Evolutionary conservation across 352 stramenopile genomes (phyloP).

Genomic region (Pythium diclinum): DNA sequence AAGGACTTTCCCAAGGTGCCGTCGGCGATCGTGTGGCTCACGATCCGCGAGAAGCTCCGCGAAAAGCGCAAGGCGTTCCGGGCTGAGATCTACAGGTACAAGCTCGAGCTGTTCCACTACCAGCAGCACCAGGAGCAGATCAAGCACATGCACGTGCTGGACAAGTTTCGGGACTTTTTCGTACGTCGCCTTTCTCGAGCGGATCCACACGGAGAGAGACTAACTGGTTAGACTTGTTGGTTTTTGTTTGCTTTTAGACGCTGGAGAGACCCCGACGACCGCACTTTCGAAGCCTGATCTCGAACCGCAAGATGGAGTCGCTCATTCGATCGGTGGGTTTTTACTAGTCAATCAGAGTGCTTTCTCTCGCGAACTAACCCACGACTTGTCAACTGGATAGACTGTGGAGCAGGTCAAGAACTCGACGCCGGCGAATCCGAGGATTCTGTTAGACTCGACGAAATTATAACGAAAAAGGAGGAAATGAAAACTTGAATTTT

Average conservation of each 20-base stretch:
- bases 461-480: conserved; percentile 12
- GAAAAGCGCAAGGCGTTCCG: conserved; percentile 61
- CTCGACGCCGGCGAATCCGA: conserved; percentile 40
- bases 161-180: conserved; percentile 72
- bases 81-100: conserved; percentile 61
- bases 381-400: conserved; percentile 12
- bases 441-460: conserved; percentile 32
- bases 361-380: too few relatives aligned
- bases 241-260: conserved; percentile 27
- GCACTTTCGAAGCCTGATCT: conserved; percentile 65
- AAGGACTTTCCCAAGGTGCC: conserved; percentile 54
- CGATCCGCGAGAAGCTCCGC: conserved; percentile 49
- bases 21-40: conserved; percentile 35
- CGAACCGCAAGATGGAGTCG: conserved; percentile 55
- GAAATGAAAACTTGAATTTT: background rate
- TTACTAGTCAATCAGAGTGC: background rate
- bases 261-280: conserved; percentile 41
- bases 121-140: conserved; percentile 51
- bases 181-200: conserved; percentile 28
- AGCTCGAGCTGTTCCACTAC: conserved; percentile 52
- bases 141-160: conserved; percentile 47
- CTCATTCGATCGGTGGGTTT: conserved; percentile 42
- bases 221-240: conserved; percentile 1
- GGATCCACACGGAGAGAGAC: background rate
- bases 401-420: conserved; percentile 54